Evolutionary conservation across 2,329 filamentous ascomycete genomes (phyloP).

Genomic region (Pseudogymnoascus sp.): DNA sequence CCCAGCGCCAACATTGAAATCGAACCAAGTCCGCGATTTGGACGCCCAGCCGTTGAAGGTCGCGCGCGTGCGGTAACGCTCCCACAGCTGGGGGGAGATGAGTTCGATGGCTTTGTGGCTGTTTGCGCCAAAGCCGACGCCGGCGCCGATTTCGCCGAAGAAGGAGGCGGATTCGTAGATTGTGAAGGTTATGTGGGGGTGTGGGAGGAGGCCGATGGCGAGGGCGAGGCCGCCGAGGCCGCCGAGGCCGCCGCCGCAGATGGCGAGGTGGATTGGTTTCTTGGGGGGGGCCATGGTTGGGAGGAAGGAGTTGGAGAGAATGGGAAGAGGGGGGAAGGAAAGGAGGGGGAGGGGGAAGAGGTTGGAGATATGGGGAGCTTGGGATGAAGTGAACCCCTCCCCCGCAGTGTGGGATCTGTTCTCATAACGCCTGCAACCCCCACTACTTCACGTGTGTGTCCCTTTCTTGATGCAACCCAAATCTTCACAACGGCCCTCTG

Average conservation of each 20-base stretch:
- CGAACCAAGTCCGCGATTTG: conserved; percentile 32
- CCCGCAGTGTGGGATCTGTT: background rate
- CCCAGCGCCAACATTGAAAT: conserved; percentile 28
- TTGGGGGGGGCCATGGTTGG: background rate
- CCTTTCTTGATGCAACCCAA: background rate
- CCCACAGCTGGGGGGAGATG: conserved; percentile 37
- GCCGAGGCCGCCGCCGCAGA: conserved; percentile 51
- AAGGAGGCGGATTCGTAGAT: conserved; percentile 47
- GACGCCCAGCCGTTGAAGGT: conserved; percentile 21
- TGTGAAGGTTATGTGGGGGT: conserved; percentile 32
- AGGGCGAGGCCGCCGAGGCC: conserved; percentile 49
- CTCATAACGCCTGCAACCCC: background rate
- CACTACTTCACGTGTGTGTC: background rate
- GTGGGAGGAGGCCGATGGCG: conserved; percentile 40
- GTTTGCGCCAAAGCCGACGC: conserved; percentile 47
- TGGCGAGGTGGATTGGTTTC: conserved; percentile 34
- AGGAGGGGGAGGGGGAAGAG: background rate
- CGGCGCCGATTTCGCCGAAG: conserved; percentile 51
- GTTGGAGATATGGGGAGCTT: background rate
- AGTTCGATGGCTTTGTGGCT: conserved; percentile 45
- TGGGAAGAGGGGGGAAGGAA: too few species aligned
- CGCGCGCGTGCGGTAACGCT: conserved; percentile 33
- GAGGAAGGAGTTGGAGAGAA: background rate
- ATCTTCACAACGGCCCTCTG: background rate
- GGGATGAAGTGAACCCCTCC: background rate